A percentile compares a stretch with the other conserved stretches of the same genome.
Conservation (phyloP, 805 yeast species). For the Peterozyma xylosa region DNA sequence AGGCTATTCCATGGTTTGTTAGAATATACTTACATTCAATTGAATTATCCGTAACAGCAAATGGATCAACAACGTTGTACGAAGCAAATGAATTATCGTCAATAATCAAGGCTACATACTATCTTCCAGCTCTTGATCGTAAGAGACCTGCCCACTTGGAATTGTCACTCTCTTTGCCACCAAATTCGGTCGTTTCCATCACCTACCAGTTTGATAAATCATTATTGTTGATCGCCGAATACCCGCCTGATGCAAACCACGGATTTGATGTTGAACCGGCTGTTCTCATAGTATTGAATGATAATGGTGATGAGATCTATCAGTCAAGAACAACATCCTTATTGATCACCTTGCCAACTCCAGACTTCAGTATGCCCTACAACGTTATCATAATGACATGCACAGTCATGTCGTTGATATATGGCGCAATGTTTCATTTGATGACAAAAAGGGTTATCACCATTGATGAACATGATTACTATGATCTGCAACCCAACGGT, state of each 20-base stretch:
- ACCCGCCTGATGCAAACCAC: conserved; percentile 99
- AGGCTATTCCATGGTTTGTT: conserved; percentile 91
- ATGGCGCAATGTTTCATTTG: conserved; percentile 80
- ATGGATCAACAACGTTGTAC: conserved; percentile 13
- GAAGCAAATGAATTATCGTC: conserved; percentile 21
- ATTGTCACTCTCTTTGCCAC: conserved; percentile 55
- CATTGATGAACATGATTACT: conserved; percentile 44
- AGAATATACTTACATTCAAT: conserved; percentile 73
- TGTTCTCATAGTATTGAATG: conserved; percentile 49
- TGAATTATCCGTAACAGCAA: conserved; percentile 22
- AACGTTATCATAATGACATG: conserved; percentile 92
- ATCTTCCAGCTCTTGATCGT: conserved; percentile 76
- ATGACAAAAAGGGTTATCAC: conserved; percentile 68
- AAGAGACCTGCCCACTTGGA: conserved; percentile 79
- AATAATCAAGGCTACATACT: conserved; percentile 45
- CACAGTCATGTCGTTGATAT: conserved; percentile 86
- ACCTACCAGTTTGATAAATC: conserved; percentile 85
- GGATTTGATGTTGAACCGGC: conserved; percentile 96
- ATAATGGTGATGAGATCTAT: conserved; percentile 24
- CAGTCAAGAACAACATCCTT: conserved; percentile 79
- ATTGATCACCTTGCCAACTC: conserved; percentile 83
- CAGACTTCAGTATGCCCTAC: conserved; percentile 98
- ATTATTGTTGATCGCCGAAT: conserved; percentile 75
- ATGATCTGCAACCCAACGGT: not conserved
- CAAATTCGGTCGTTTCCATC: conserved; percentile 49